phyloP scores from a whole-genome alignment of 2,329 filamentous ascomycete genomes.

The Annulohypoxylon truncatum region DNA sequence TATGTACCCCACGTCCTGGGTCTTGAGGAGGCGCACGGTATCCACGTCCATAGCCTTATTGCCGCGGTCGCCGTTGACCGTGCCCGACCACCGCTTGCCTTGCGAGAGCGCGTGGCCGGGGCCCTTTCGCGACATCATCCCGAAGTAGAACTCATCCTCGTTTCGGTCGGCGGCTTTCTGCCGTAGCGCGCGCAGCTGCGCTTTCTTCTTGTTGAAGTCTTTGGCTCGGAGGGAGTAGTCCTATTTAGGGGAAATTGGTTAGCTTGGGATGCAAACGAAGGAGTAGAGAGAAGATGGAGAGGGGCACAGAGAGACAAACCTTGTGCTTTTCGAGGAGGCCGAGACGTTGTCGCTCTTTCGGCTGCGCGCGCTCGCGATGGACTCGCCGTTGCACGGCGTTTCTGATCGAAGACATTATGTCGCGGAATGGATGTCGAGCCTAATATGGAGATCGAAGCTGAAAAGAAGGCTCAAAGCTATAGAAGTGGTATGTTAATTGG shows the following conservation, averaged over 20 bases:
- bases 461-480: background rate
- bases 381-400: conserved; percentile 81
- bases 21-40: conserved; percentile 72
- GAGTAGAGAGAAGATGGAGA: conserved; percentile 5
- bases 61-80: conserved; percentile 67
- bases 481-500: background rate
- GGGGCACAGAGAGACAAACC: conserved; percentile 55
- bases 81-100: conserved; percentile 66
- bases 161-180: conserved; percentile 74
- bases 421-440: background rate
- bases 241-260: conserved; percentile 46
- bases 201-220: conserved; percentile 75
- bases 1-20: conserved; percentile 74
- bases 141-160: conserved; percentile 79
- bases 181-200: conserved; percentile 67
- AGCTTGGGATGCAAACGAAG: background rate
- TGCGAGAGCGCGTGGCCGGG: conserved; percentile 62
- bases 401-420: conserved; percentile 68
- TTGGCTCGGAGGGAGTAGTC: conserved; percentile 74
- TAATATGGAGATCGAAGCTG: background rate
- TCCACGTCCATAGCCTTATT: conserved; percentile 67
- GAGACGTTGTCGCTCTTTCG: conserved; percentile 83
- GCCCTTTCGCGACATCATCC: conserved; percentile 73
- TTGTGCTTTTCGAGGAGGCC: conserved; percentile 97
- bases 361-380: conserved; percentile 91